A percentile compares a stretch with the other conserved stretches of the same genome.
phyloP scores from a whole-genome alignment of 768 basidiomycete species.

The Zangia roseola region DNA sequence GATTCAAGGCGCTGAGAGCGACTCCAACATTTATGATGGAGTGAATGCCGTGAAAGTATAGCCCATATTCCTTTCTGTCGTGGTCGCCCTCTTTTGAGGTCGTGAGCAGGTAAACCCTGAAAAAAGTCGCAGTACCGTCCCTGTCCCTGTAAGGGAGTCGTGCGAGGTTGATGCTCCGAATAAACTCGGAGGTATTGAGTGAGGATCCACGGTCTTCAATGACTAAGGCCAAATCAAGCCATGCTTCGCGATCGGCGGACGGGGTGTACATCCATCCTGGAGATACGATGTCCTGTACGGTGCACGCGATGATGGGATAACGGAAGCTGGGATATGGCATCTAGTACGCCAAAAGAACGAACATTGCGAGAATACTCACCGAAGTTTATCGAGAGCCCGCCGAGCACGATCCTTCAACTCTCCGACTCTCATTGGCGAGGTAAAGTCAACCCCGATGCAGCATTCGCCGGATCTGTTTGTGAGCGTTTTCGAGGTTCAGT shows the following conservation, averaged over 20 bases:
- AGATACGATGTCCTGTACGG: constrained; percentile 7
- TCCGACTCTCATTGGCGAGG: constrained; percentile 7
- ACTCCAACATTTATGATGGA: constrained; percentile 24
- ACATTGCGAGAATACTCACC: constrained; percentile 4
- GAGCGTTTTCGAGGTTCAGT: neutral
- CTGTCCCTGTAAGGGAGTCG: constrained; percentile 17
- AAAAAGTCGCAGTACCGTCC: neutral
- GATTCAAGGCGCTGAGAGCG: constrained; percentile 18
- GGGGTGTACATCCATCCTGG: constrained; percentile 22
- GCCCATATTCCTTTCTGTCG: constrained; percentile 8
- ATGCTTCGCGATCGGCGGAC: constrained; percentile 19
- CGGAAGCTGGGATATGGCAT: constrained; percentile 8
- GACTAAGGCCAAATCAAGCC: constrained; percentile 22
- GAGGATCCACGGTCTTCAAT: constrained; percentile 14
- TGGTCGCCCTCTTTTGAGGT: constrained; percentile 2
- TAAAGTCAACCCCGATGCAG: constrained; percentile 17
- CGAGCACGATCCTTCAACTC: constrained; percentile 10
- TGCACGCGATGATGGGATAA: constrained; percentile 19
- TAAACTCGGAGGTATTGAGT: constrained; percentile 15
- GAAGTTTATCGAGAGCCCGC: constrained; percentile 17
- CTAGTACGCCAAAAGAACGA: no score
- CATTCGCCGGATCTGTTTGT: constrained; percentile 15
- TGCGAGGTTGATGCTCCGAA: constrained; percentile 14
- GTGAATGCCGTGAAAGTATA: constrained; percentile 26
- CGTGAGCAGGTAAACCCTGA: constrained; percentile 10